These are phyloP conservation scores for Leccinum colubrinum DNA, from an alignment of 1,284 basidiomycete genomes.

Conservation along the genomic window DNA sequence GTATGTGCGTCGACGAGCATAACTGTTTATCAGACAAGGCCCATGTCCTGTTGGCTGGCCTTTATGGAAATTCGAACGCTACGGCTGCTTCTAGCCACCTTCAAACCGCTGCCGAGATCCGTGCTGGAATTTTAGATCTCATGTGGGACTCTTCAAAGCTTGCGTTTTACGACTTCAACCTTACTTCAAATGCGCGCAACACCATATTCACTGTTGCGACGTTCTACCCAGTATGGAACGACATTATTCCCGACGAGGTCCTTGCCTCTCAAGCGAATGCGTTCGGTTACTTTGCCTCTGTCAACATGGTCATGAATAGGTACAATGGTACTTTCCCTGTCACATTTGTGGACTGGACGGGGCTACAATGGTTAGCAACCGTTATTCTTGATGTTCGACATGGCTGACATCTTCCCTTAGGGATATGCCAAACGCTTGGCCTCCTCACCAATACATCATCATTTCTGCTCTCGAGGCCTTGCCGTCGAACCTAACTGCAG, in stretches of 20 bases:
- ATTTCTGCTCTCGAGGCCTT: conserved; percentile 76
- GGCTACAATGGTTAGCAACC: conserved; percentile 71
- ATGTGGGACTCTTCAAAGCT: conserved; percentile 82
- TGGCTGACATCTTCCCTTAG: conserved; percentile 30
- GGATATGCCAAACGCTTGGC: conserved; percentile 81
- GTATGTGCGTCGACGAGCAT: neutral
- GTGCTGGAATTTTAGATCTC: conserved; percentile 78
- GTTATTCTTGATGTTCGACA: neutral
- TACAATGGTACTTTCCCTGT: conserved; percentile 53
- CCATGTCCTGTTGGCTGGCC: conserved; percentile 57
- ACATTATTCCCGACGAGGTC: conserved; percentile 77
- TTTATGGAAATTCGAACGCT: conserved; percentile 55
- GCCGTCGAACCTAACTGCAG: conserved; percentile 63
- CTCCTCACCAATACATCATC: conserved; percentile 83
- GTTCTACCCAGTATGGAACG: conserved; percentile 87
- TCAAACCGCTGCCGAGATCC: conserved; percentile 56
- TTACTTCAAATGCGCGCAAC: conserved; percentile 62
- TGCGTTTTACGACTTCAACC: conserved; percentile 88
- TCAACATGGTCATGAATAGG: conserved; percentile 76
- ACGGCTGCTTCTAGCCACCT: conserved; percentile 53
- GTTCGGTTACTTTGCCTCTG: conserved; percentile 68
- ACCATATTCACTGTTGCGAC: conserved; percentile 67
- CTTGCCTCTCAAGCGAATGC: conserved; percentile 57
- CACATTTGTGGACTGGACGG: conserved; percentile 62
- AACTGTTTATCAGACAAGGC: conserved; percentile 55